Base-by-base conservation (phyloP, 2,329 filamentous ascomycete species). In the Teratosphaeria gauchensis region DNA sequence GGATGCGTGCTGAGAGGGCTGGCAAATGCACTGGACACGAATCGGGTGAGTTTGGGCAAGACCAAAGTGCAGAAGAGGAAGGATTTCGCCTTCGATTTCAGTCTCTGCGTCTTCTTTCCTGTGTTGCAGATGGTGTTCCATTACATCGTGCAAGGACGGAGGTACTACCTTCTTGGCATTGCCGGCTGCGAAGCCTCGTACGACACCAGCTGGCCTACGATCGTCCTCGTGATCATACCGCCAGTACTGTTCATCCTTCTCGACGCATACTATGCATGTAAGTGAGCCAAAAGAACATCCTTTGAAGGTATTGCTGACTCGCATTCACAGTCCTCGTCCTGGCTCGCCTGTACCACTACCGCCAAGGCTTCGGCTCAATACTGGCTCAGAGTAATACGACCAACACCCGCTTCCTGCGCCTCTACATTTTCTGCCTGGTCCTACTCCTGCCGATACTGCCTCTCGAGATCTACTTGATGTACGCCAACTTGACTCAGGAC, bases 1-100 rank as follows among this genome's bases (percentile, higher is more conserved):
- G 72, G 78, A 28, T 83, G 84, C 66, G 81, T 89, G 55, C 80
- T 86, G 59, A 78, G 82, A 54, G 80, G 77, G 53, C 77, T 89
- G 16, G 82, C 84, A 12, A 73, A 72, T 21, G 83, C 85, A 35
- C 76, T 89, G 70, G 79, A 87, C 66, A 83, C 82, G 0, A 75
- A 83, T 5, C 78, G 80, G 33, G 76, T 80, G 0, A 76, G 76
- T 1, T 68, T 87, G 28, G 73, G 77, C 16, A 77, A 78, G 3
- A 82, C 75, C 58, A 75, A 73, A 55, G 72, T 72, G 8, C 78
- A 80, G 65, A 78, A 75, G 60, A 71, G 76, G 58, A 74, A 75
- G 55, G 77, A 77, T 55, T 69, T 75, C 19, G 65, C 75, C 0
- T 70, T 84, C 55, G 82, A 88, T 55, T 63, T 82, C 24, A 55